These are phyloP conservation scores for Calocybe cyanea DNA, from an alignment of 768 basidiomycete genomes.

Conservation along the genomic window DNA sequence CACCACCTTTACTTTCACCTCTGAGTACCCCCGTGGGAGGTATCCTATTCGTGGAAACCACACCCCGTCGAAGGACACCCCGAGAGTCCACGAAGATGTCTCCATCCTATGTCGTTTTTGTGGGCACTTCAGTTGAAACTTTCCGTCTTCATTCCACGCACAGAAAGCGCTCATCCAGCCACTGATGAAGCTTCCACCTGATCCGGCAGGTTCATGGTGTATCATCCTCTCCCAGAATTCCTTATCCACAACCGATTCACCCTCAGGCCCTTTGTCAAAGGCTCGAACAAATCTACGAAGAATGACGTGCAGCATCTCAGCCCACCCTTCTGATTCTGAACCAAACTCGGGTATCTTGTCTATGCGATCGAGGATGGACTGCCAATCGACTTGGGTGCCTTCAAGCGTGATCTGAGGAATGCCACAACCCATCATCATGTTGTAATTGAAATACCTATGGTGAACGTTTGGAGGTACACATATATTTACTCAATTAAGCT, in stretches of 20 bases:
- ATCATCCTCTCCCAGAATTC: slow-evolving; percentile 10
- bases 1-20: not conserved
- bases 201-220: slow-evolving; percentile 1
- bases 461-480: too few relatives aligned
- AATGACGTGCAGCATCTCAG: slow-evolving; percentile 18
- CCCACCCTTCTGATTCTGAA: slow-evolving; percentile 19
- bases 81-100: not conserved
- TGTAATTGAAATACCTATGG: too few relatives aligned
- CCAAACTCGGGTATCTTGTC: slow-evolving; percentile 21
- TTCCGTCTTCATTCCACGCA: slow-evolving; percentile 9
- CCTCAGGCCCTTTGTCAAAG: slow-evolving; percentile 11
- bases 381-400: too few relatives aligned
- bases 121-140: not conserved
- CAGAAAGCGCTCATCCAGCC: slow-evolving; percentile 12
- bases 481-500: too few relatives aligned
- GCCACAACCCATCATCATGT: too few relatives aligned
- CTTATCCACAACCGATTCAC: too few relatives aligned
- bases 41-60: not conserved
- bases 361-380: too few relatives aligned
- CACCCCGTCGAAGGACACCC: not conserved
- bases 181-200: slow-evolving; percentile 1
- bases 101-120: not conserved
- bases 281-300: slow-evolving; percentile 18
- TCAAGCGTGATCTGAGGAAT: too few relatives aligned
- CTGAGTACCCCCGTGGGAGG: not conserved